Percentiles rank a stretch among this genome's conserved stretches.
These are phyloP conservation scores for Tolypocladium amazonense DNA, from an alignment of 2,329 filamentous ascomycete genomes.

Conservation along the genomic window DNA sequence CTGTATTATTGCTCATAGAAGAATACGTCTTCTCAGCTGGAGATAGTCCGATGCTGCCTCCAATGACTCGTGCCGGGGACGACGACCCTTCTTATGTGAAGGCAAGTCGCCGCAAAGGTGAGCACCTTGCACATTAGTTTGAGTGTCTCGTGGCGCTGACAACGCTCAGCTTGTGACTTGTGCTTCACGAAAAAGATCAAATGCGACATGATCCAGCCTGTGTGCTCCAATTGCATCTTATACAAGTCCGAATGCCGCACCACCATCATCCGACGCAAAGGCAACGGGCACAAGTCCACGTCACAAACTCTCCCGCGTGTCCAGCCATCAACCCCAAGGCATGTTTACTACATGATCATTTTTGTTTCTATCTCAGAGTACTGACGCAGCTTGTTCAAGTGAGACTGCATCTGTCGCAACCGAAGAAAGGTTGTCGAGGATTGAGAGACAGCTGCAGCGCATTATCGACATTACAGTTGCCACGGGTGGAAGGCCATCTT, in stretches of 20 bases:
- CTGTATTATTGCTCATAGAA: no score
- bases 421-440: slow-evolving; percentile 17
- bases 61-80: not conserved
- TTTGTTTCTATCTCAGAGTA: no score
- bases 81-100: not conserved
- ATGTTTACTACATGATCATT: not conserved
- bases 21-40: not conserved
- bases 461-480: slow-evolving; percentile 11
- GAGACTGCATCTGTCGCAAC: slow-evolving; percentile 1
- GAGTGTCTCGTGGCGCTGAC: not conserved
- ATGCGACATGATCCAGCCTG: slow-evolving; percentile 31
- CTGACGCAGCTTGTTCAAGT: slow-evolving; percentile 3
- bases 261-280: slow-evolving; percentile 13
- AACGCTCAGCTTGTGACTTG: slow-evolving; percentile 26
- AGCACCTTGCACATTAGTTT: not conserved
- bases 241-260: slow-evolving; percentile 28
- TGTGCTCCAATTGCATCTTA: slow-evolving; percentile 31
- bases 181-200: slow-evolving; percentile 36
- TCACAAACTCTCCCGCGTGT: not conserved
- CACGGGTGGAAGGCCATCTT: not conserved
- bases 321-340: not conserved
- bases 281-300: slow-evolving; percentile 10
- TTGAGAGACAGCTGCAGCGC: slow-evolving; percentile 20
- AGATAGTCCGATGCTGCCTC: not conserved
- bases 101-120: slow-evolving; percentile 2